Conservation (phyloP, 108 stramenopile species). For the Pseudonitzschia multiseries region DNA sequence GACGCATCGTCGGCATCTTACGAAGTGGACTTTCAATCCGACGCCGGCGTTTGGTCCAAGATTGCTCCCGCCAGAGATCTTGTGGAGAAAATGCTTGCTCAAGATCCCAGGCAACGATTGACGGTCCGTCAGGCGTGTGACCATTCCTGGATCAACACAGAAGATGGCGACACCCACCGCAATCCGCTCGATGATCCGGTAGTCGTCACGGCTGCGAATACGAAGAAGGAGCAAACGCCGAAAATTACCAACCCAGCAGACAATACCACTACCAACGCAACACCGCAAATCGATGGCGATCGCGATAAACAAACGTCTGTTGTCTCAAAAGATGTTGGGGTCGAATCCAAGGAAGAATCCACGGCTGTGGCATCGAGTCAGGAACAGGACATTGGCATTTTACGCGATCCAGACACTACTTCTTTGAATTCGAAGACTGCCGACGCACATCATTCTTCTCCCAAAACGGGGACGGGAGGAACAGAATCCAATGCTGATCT, state of each 20-base stretch:
- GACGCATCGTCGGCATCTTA: constrained; percentile 28
- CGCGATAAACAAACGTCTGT: not conserved
- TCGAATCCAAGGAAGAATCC: constrained; percentile 10
- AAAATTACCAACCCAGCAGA: not conserved
- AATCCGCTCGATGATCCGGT: constrained; percentile 82
- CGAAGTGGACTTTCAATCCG: constrained; percentile 41
- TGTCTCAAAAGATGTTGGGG: not conserved
- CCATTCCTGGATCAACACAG: constrained; percentile 76
- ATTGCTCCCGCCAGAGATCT: constrained; percentile 68
- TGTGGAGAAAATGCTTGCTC: constrained; percentile 54
- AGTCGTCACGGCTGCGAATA: constrained; percentile 19
- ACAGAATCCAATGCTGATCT: not conserved
- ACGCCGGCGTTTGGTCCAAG: constrained; percentile 23
- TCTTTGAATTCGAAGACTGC: not conserved
- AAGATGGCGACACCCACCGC: constrained; percentile 86
- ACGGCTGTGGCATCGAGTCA: not conserved
- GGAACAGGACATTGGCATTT: not conserved
- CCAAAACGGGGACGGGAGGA: not conserved
- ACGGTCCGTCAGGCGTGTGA: constrained; percentile 71
- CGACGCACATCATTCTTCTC: not conserved
- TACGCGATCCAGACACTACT: not conserved
- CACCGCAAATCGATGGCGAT: not conserved
- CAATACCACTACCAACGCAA: not conserved
- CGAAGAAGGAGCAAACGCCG: constrained; percentile 1
- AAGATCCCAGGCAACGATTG: constrained; percentile 63